Percentiles rank a stretch among this genome's conserved stretches.
These are phyloP conservation scores for Lycium barbarum DNA, from an alignment of 257 asterid species.

Conservation along the genomic window DNA sequence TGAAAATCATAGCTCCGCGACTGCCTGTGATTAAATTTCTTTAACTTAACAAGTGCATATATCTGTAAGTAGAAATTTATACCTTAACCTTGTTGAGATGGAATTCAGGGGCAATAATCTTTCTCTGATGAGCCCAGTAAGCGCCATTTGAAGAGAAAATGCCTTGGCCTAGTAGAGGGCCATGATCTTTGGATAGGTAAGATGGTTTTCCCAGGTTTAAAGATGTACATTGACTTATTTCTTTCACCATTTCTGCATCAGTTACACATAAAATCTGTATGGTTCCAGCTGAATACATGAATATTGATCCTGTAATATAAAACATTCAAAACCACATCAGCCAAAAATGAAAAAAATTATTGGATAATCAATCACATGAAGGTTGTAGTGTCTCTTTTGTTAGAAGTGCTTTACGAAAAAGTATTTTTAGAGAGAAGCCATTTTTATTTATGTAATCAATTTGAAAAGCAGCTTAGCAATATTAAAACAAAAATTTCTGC, in stretches of 20 bases:
- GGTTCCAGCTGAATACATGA: constrained; percentile 65
- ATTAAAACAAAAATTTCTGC: not conserved
- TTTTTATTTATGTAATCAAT: not conserved
- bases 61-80: not conserved
- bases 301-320: constrained; percentile 54
- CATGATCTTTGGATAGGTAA: constrained; percentile 65
- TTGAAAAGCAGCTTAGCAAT: not conserved
- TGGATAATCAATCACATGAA: not conserved
- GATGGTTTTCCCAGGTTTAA: constrained; percentile 69
- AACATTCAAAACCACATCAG: constrained; percentile 15
- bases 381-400: not conserved
- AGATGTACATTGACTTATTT: constrained; percentile 56
- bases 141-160: constrained; percentile 70
- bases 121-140: constrained; percentile 72
- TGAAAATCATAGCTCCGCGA: not conserved
- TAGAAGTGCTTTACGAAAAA: not conserved
- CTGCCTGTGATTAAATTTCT: not conserved
- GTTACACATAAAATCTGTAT: constrained; percentile 58
- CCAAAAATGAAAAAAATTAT: not conserved
- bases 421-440: not conserved
- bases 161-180: constrained; percentile 75
- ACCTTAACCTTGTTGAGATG: constrained; percentile 74
- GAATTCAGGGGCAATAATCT: constrained; percentile 75
- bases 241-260: constrained; percentile 60
- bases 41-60: not conserved